These are phyloP conservation scores for Dendrobium chrysotoxum DNA, from an alignment of 106 monocot genomes.

Conservation along the genomic window DNA sequence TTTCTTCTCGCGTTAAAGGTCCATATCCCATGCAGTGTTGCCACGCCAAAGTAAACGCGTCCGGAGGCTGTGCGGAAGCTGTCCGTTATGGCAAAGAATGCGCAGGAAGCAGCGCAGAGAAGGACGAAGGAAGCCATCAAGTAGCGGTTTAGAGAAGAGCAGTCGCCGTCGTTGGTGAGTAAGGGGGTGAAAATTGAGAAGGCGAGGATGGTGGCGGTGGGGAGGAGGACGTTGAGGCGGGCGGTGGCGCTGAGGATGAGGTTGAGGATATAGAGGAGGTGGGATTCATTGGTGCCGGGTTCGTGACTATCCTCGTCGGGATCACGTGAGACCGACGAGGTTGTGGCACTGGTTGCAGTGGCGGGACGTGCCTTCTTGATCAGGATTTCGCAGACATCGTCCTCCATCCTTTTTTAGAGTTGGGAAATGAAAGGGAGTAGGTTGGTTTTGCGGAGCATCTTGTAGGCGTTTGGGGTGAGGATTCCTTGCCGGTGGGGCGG, in stretches of 20 bases:
- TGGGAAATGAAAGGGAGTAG: not conserved
- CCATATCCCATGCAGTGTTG: conserved; percentile 45
- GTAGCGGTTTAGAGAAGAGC: conserved; percentile 22
- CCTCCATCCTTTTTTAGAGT: not conserved
- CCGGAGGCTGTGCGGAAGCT: conserved; percentile 44
- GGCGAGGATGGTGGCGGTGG: conserved; percentile 61
- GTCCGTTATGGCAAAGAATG: conserved; percentile 65
- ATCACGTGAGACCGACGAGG: not conserved
- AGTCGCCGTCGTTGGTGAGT: conserved; percentile 52
- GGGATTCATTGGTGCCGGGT: conserved; percentile 23
- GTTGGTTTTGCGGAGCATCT: not conserved
- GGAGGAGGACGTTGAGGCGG: conserved; percentile 63
- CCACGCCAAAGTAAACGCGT: conserved; percentile 39
- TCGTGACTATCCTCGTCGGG: conserved; percentile 10
- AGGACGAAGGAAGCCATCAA: conserved; percentile 33
- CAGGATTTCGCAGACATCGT: conserved; percentile 29
- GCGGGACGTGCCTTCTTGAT: conserved; percentile 6
- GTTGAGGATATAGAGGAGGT: conserved; percentile 40
- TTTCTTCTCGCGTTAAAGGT: conserved; percentile 34
- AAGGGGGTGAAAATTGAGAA: conserved; percentile 62
- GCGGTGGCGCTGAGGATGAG: conserved; percentile 55
- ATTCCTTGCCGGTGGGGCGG: not conserved
- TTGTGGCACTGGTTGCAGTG: not conserved
- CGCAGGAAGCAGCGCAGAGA: conserved; percentile 49
- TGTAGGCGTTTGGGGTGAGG: not conserved